These are phyloP conservation scores for Brassica incana DNA, from an alignment of 345 rosid genomes.

Conservation along the genomic window DNA sequence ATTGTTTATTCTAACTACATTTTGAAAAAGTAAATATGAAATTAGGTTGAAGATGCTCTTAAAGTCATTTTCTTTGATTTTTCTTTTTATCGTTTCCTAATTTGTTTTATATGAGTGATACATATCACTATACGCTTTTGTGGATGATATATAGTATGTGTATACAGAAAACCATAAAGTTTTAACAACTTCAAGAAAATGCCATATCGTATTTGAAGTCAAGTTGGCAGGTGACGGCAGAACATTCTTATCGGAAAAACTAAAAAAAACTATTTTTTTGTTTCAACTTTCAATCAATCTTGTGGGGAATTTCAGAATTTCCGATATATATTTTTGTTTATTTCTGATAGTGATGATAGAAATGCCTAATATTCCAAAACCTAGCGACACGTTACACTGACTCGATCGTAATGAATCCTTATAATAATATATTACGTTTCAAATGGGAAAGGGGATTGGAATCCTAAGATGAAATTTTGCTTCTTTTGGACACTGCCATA, in stretches of 20 bases:
- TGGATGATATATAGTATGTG: not conserved
- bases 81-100: not conserved
- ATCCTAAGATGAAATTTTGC: not conserved
- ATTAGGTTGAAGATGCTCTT: too few relatives aligned
- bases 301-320: not conserved
- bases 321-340: not conserved
- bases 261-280: not conserved
- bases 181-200: constrained; percentile 1
- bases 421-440: not conserved
- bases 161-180: not conserved
- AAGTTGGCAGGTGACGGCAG: not conserved
- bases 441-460: not conserved
- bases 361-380: not conserved
- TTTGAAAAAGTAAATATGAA: too few relatives aligned
- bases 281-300: not conserved
- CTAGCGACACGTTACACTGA: not conserved
- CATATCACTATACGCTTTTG: not conserved
- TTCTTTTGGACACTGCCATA: too few relatives aligned
- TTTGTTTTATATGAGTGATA: not conserved
- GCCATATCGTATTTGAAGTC: not conserved
- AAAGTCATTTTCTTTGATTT: not conserved
- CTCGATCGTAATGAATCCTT: not conserved
- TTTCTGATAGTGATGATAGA: not conserved
- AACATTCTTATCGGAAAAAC: not conserved
- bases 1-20: too few relatives aligned